These are phyloP conservation scores for Xylariaceae sp. DNA, from an alignment of 2,329 filamentous ascomycete genomes.

Conservation along the genomic window DNA sequence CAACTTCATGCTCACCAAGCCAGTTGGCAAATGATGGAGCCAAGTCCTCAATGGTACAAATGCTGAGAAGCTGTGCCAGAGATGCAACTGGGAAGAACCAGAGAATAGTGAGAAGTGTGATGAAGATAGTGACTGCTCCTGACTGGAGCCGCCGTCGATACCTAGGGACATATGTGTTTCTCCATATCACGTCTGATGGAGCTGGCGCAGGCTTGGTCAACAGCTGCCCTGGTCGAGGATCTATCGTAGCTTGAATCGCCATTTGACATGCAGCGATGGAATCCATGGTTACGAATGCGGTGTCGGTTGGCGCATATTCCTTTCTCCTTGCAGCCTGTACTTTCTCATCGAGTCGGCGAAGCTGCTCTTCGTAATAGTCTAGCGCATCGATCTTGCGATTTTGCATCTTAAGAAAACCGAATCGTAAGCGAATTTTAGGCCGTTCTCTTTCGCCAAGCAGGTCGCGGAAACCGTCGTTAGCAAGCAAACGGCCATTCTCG, in stretches of 20 bases:
- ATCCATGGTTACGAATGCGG: conserved; percentile 98
- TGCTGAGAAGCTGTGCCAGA: conserved; percentile 78
- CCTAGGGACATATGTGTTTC: conserved; percentile 84
- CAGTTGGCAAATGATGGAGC: conserved; percentile 72
- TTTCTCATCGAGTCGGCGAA: conserved; percentile 77
- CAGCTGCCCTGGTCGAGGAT: conserved; percentile 85
- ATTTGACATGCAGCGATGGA: conserved; percentile 92
- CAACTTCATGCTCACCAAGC: conserved; percentile 71
- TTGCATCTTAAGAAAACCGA: conserved; percentile 75
- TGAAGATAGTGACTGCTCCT: conserved; percentile 84
- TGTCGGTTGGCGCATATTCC: conserved; percentile 76
- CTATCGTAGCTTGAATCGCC: conserved; percentile 92
- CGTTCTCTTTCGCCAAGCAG: conserved; percentile 53
- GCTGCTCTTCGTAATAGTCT: conserved; percentile 88
- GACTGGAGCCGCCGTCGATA: conserved; percentile 75
- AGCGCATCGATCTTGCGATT: conserved; percentile 84
- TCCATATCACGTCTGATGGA: conserved; percentile 93
- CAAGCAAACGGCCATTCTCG: conserved; percentile 60
- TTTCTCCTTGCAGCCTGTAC: conserved; percentile 74
- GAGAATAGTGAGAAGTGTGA: conserved; percentile 81
- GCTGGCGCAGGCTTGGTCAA: conserved; percentile 86
- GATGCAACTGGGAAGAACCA: conserved; percentile 85
- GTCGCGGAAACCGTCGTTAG: conserved; percentile 49
- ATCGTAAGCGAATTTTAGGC: conserved; percentile 77
- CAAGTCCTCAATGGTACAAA: conserved; percentile 78